These are phyloP conservation scores for Senecio squalidus DNA, from an alignment of 140 eudicot species.

Conservation along the genomic window DNA sequence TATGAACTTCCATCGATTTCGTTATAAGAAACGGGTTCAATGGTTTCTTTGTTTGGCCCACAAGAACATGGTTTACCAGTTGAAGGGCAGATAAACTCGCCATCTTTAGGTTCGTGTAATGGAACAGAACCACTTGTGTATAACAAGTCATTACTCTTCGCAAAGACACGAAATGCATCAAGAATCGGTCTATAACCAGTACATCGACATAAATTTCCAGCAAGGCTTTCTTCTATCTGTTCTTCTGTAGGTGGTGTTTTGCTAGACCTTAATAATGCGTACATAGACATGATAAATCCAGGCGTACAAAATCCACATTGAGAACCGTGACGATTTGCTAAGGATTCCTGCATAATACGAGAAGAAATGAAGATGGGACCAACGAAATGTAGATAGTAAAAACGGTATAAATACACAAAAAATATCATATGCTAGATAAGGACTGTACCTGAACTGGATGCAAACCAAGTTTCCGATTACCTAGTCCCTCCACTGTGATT, in stretches of 20 bases:
- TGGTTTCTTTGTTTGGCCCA: constrained; percentile 37
- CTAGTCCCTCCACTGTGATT: constrained; percentile 94
- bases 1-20: constrained; percentile 78
- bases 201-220: constrained; percentile 95
- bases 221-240: constrained; percentile 94
- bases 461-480: constrained; percentile 66
- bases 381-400: no score
- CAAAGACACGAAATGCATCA: constrained; percentile 93
- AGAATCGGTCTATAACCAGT: constrained; percentile 94
- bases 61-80: constrained; percentile 98
- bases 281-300: constrained; percentile 96
- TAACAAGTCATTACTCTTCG: constrained; percentile 70
- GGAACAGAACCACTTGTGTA: constrained; percentile 45
- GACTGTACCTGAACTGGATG: constrained; percentile 92
- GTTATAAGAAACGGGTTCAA: constrained; percentile 53
- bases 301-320: constrained; percentile 99
- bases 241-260: constrained; percentile 70
- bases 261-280: constrained; percentile 79
- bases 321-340: constrained; percentile 86
- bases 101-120: constrained; percentile 14
- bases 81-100: constrained; percentile 84
- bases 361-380: no score
- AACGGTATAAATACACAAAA: no score
- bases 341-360: constrained; percentile 51
- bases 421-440: constrained; percentile 9